Percentiles rank a stretch among this genome's conserved stretches.
These are phyloP conservation scores for Pharus latifolius DNA, from an alignment of 176 grass and related monocot species.

Conservation along the genomic window DNA sequence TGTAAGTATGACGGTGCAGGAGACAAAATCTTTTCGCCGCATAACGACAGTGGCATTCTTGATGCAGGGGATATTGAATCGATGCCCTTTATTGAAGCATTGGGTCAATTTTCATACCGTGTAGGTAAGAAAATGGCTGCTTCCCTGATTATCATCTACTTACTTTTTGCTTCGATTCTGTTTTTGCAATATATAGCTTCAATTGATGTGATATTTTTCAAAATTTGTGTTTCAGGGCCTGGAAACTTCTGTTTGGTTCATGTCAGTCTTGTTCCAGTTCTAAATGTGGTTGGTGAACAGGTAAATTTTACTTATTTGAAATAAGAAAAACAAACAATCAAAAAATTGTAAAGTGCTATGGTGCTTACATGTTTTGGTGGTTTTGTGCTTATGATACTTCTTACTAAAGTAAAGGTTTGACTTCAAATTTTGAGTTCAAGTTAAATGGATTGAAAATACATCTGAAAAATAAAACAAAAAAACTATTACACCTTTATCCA, in stretches of 20 bases:
- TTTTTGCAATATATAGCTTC: not conserved
- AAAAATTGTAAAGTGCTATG: too few relatives aligned
- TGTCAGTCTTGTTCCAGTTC: slow-evolving; percentile 95
- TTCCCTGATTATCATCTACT: not conserved
- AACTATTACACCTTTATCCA: too few relatives aligned
- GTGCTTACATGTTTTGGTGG: too few relatives aligned
- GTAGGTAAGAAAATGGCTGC: slow-evolving; percentile 53
- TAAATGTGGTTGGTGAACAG: slow-evolving; percentile 96
- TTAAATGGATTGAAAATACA: too few relatives aligned
- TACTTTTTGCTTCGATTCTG: not conserved
- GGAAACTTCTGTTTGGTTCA: slow-evolving; percentile 96
- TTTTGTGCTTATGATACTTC: too few relatives aligned
- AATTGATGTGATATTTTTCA: not conserved
- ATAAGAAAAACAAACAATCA: too few relatives aligned
- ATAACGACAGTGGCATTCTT: slow-evolving; percentile 61
- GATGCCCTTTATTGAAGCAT: slow-evolving; percentile 98
- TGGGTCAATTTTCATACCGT: slow-evolving; percentile 92
- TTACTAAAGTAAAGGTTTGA: too few relatives aligned
- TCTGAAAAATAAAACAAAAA: too few relatives aligned
- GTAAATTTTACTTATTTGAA: slow-evolving; percentile 27
- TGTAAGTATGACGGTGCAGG: slow-evolving; percentile 37
- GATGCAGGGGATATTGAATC: slow-evolving; percentile 97
- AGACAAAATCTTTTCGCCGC: slow-evolving; percentile 27
- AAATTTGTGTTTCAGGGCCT: slow-evolving; percentile 47
- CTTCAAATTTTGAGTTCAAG: too few relatives aligned